phyloP scores from a whole-genome alignment of 305 asterid species.

The Rubia balearica region DNA sequence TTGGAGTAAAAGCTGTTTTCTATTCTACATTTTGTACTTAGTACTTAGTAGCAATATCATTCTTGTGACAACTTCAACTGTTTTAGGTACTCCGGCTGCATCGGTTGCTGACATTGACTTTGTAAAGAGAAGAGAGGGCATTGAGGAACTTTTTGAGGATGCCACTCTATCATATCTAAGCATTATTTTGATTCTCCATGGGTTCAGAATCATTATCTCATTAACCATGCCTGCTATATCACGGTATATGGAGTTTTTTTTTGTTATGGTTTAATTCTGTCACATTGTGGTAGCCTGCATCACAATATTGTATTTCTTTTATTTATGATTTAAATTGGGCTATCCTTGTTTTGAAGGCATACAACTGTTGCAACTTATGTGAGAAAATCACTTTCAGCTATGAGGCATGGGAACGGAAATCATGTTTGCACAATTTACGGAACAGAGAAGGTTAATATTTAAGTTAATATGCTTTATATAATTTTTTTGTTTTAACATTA shows the following conservation, averaged over 20 bases:
- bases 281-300: not conserved
- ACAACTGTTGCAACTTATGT: slow-evolving; percentile 60
- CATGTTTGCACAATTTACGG: slow-evolving; percentile 67
- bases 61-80: slow-evolving; percentile 13
- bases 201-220: slow-evolving; percentile 65
- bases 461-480: slow-evolving; percentile 8
- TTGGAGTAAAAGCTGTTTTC: slow-evolving; percentile 26
- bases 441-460: slow-evolving; percentile 41
- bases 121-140: slow-evolving; percentile 69
- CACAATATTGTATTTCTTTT: slow-evolving; percentile 3
- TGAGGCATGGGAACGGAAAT: slow-evolving; percentile 73
- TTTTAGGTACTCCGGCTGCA: slow-evolving; percentile 93
- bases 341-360: slow-evolving; percentile 52
- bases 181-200: slow-evolving; percentile 80
- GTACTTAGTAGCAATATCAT: slow-evolving; percentile 9
- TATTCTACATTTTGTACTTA: slow-evolving; percentile 8
- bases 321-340: slow-evolving; percentile 23
- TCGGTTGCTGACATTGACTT: slow-evolving; percentile 88
- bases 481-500: too few species aligned
- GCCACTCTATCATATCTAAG: slow-evolving; percentile 81
- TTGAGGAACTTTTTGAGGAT: slow-evolving; percentile 90
- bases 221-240: slow-evolving; percentile 65
- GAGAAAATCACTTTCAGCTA: slow-evolving; percentile 47
- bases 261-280: not conserved
- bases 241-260: slow-evolving; percentile 39